Base-by-base conservation (phyloP, 1,284 basidiomycete species). In the Rhodotorula sp. region DNA sequence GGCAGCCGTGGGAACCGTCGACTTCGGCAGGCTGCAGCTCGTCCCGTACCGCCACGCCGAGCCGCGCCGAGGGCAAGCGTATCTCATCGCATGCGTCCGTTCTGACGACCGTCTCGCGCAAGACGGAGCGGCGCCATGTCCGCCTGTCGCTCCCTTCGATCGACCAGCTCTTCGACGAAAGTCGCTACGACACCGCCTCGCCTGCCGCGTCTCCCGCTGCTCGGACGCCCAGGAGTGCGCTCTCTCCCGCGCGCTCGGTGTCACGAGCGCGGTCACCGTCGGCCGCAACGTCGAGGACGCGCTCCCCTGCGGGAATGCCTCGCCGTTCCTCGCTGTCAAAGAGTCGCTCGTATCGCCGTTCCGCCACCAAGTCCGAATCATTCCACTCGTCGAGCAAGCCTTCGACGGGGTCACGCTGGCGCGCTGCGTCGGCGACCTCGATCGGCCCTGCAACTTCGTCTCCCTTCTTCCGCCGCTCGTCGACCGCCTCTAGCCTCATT, bases 121-220 rank as follows among this genome's bases (percentile, higher is more conserved):
- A 49, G 49, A 66, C 72, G 19, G 74, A 73, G 54, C 42, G 50
- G 1, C 64, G 66, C 17, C 66, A 46, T 34, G 65, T 53, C 23
- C 71, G 68, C n/a, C 67, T 67, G 49, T 74, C 73, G 49, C 48
- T 66, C n/a, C 68, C 70, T 1, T 23, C 59, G 13, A 53, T 61
- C 66, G 65, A 67, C 58, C 44, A 57, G 19, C 44, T 61, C 50
- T 12, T 27, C 27, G 16, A 25, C 34, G 34, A 34, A 34, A 34
- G 34, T 34, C 34, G 34, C 34, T 34, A 34, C 34, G 34, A 34
- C 34, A 34, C n/a, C 56, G 55, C 46, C 45, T 23, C 14, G 16
- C 60, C 60, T 34, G 23, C 49, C 5, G 34, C 34, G 34, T 34
- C 34, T 34, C 34, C 34, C 5, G 34, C 34, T 3, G 34, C 34